These are phyloP conservation scores for Neofusicoccum parvum DNA, from an alignment of 2,329 filamentous ascomycete genomes.

Conservation along the genomic window DNA sequence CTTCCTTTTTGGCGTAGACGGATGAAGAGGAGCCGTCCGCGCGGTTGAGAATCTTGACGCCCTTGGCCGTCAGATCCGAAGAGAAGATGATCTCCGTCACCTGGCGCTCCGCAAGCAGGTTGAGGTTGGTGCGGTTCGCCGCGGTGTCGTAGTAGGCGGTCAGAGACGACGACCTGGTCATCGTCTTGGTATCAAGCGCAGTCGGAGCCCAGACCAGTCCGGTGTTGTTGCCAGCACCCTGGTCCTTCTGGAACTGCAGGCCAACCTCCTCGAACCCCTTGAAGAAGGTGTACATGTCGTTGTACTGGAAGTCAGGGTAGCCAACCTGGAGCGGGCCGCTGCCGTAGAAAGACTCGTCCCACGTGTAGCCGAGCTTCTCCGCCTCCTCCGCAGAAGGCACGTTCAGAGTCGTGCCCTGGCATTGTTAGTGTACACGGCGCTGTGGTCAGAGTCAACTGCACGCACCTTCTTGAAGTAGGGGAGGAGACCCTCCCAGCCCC, in stretches of 20 bases:
- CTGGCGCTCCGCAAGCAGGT: slow-evolving; percentile 9
- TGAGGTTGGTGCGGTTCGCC: slow-evolving; percentile 25
- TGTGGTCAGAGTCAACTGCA: slow-evolving; percentile 16
- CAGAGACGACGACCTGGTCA: slow-evolving; percentile 18
- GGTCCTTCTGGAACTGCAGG: slow-evolving; percentile 20
- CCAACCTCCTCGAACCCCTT: slow-evolving; percentile 19
- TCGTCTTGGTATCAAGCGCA: slow-evolving; percentile 21
- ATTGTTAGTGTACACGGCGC: background rate
- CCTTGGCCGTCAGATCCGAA: background rate
- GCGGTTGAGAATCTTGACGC: slow-evolving; percentile 8
- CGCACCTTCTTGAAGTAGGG: slow-evolving; percentile 28
- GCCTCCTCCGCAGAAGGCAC: slow-evolving; percentile 28
- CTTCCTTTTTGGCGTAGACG: slow-evolving; percentile 28
- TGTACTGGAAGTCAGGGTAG: slow-evolving; percentile 32
- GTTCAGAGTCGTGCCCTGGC: slow-evolving; percentile 34
- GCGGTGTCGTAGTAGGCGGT: slow-evolving; percentile 21
- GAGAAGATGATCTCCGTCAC: slow-evolving; percentile 25
- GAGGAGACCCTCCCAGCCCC: slow-evolving; percentile 54
- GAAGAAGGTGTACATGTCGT: slow-evolving; percentile 27
- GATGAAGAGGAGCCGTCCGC: slow-evolving; percentile 22
- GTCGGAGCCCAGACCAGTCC: slow-evolving; percentile 20
- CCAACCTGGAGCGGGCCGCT: slow-evolving; percentile 31
- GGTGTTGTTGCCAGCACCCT: slow-evolving; percentile 20
- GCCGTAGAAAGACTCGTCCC: slow-evolving; percentile 26
- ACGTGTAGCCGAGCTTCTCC: slow-evolving; percentile 32